Conservation (phyloP, 768 basidiomycete species). For the Lactarius pseudohatsudake region DNA sequence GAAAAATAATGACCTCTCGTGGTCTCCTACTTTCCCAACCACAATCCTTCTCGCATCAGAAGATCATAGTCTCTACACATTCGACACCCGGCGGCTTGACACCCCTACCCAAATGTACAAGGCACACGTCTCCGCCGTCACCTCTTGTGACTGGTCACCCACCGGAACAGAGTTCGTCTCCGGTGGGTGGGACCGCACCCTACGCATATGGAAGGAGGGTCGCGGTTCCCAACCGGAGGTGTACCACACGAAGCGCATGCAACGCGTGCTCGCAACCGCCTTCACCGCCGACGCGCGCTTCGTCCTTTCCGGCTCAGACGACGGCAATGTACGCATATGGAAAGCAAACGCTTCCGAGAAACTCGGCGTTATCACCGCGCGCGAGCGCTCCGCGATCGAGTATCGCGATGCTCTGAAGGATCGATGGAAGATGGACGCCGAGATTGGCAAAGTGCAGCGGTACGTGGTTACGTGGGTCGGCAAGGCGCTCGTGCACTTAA, state of each 20-base stretch:
- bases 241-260: constrained; percentile 99
- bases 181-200: constrained; percentile 94
- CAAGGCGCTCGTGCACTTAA: constrained; percentile 7
- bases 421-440: constrained; percentile 82
- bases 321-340: constrained; percentile 94
- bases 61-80: constrained; percentile 98
- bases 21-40: constrained; percentile 97
- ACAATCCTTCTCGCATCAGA: constrained; percentile 92
- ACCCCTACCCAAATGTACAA: constrained; percentile 93
- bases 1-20: constrained; percentile 85
- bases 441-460: constrained; percentile 82
- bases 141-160: constrained; percentile 96
- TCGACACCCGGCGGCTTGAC: constrained; percentile 84
- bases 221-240: constrained; percentile 80
- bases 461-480: constrained; percentile 38
- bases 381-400: constrained; percentile 89
- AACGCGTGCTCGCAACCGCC: constrained; percentile 85
- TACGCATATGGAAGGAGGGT: constrained; percentile 90
- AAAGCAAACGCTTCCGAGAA: constrained; percentile 92
- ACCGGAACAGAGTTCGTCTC: constrained; percentile 95
- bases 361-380: constrained; percentile 84
- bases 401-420: constrained; percentile 87
- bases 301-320: constrained; percentile 88
- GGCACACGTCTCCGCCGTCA: constrained; percentile 94
- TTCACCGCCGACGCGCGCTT: constrained; percentile 92